These are phyloP conservation scores for Corymbia citriodora DNA, from an alignment of 441 rosid genomes.

Conservation along the genomic window DNA sequence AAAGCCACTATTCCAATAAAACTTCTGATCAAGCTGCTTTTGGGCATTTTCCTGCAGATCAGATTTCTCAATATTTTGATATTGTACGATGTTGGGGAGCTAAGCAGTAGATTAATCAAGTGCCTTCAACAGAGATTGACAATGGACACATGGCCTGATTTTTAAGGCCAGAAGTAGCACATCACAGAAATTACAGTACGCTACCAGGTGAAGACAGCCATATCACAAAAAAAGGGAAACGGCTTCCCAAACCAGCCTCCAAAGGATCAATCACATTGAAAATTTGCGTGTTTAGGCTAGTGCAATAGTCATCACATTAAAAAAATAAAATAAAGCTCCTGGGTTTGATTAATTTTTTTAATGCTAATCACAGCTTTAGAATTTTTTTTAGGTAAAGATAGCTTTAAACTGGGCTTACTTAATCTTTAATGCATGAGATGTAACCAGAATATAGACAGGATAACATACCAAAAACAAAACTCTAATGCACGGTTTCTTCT, in stretches of 20 bases:
- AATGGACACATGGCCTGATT: not conserved
- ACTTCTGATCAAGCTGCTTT: constrained; percentile 71
- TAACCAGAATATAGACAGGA: not conserved
- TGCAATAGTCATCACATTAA: not conserved
- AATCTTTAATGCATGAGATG: not conserved
- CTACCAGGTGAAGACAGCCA: not conserved
- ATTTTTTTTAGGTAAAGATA: not conserved
- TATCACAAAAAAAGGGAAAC: not conserved
- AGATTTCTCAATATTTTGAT: not conserved
- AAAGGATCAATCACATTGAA: not conserved
- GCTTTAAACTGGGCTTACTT: not conserved
- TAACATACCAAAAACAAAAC: not conserved
- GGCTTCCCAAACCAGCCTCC: not conserved
- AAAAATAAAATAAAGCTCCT: not conserved
- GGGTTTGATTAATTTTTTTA: not conserved
- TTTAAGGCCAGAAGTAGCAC: not conserved
- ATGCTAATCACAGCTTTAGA: not conserved
- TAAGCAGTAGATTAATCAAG: not conserved
- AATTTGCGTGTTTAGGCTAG: not conserved
- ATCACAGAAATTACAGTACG: not conserved
- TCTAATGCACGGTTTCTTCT: not conserved
- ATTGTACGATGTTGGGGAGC: not conserved
- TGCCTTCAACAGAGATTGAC: not conserved
- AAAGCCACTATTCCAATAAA: constrained; percentile 56
- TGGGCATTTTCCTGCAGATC: constrained; percentile 75